Evolutionary conservation across 2,329 filamentous ascomycete genomes (phyloP).

Genomic region (Nigrospora osmanthi): DNA sequence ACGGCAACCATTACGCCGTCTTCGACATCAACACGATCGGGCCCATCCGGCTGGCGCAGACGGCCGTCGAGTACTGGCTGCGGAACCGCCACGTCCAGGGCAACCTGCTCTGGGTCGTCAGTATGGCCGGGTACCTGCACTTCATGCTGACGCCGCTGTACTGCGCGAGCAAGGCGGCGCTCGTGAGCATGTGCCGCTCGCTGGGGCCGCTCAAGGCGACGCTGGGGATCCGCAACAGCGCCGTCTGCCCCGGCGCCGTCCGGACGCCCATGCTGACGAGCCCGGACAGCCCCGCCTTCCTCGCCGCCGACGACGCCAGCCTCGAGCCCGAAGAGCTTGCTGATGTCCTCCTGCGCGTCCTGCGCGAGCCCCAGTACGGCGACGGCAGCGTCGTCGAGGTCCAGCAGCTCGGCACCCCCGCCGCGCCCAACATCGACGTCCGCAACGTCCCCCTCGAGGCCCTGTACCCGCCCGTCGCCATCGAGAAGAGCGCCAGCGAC

Average conservation of each 20-base stretch:
- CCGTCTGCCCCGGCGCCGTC: constrained; percentile 24
- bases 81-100: constrained; percentile 12
- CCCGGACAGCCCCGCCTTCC: constrained; percentile 14
- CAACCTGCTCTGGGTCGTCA: constrained; percentile 18
- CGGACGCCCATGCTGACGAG: constrained; percentile 24
- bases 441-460: constrained; percentile 4
- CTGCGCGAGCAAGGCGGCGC: constrained; percentile 18
- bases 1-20: constrained; percentile 9
- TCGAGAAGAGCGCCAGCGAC: no score
- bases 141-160: constrained; percentile 20
- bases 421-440: not conserved
- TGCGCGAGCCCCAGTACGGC: constrained; percentile 4
- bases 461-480: not conserved
- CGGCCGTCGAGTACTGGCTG: constrained; percentile 20
- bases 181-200: constrained; percentile 12
- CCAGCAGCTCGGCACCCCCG: not conserved
- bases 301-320: constrained; percentile 14
- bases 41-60: constrained; percentile 14
- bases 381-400: constrained; percentile 5
- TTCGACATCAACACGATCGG: constrained; percentile 13
- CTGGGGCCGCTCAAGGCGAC: constrained; percentile 19
- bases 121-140: constrained; percentile 20
- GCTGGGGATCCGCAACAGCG: constrained; percentile 23
- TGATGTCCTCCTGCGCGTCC: constrained; percentile 20
- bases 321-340: constrained; percentile 22